A percentile compares a stretch with the other conserved stretches of the same genome.
Evolutionary conservation across 2,329 filamentous ascomycete genomes (phyloP).

Genomic region (Hortaea werneckii): DNA sequence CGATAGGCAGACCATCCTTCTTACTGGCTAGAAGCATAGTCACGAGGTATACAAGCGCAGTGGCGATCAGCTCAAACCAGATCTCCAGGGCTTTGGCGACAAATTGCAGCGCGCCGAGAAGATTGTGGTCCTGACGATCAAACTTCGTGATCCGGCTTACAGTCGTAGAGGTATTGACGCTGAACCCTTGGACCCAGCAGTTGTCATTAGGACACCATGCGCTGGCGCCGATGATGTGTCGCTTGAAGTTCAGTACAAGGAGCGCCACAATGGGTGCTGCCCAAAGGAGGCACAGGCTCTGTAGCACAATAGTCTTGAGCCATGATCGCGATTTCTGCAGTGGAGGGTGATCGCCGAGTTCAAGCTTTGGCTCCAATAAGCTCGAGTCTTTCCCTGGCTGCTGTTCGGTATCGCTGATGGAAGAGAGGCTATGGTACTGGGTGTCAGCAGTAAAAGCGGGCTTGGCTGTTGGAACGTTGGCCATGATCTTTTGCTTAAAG

Average conservation of each 20-base stretch:
- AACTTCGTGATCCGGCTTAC: slow-evolving; percentile 8
- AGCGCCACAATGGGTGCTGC: slow-evolving; percentile 18
- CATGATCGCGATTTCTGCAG: slow-evolving; percentile 2
- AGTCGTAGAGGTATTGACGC: slow-evolving; percentile 1
- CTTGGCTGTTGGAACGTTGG: too few relatives aligned
- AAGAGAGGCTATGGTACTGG: slow-evolving; percentile 1
- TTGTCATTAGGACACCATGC: slow-evolving; percentile 16
- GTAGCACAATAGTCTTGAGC: slow-evolving; percentile 4
- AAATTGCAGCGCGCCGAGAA: slow-evolving; percentile 22
- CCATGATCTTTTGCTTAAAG: too few relatives aligned
- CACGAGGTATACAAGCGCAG: slow-evolving; percentile 19
- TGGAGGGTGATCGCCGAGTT: slow-evolving; percentile 4
- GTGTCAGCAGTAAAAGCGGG: neutral
- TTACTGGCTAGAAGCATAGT: slow-evolving; percentile 17
- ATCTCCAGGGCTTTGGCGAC: slow-evolving; percentile 23
- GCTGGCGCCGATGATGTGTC: slow-evolving; percentile 20
- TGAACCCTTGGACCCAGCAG: slow-evolving; percentile 12
- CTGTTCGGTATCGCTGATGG: neutral
- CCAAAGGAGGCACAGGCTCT: slow-evolving; percentile 20
- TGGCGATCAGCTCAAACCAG: slow-evolving; percentile 23
- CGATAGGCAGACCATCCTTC: slow-evolving; percentile 18
- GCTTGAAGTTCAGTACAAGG: slow-evolving; percentile 18
- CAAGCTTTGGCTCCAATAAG: slow-evolving; percentile 1
- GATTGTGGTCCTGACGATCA: slow-evolving; percentile 17
- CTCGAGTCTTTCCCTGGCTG: neutral